Evolutionary conservation across 768 basidiomycete genomes (phyloP).

Genomic region (Hypholoma fasciculare): DNA sequence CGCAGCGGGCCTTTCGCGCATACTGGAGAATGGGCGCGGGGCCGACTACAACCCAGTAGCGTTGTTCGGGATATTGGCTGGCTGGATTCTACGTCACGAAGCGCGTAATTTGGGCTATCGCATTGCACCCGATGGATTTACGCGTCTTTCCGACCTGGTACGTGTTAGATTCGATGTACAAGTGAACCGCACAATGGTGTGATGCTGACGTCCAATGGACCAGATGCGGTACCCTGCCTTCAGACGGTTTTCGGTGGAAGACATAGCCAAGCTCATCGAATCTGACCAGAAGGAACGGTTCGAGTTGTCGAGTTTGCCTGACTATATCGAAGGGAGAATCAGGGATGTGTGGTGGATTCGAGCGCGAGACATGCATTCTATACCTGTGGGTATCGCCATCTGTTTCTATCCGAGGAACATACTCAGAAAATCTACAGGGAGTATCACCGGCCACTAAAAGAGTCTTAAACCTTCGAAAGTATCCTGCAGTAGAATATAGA

Average conservation of each 20-base stretch:
- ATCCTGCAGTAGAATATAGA: constrained; percentile 13
- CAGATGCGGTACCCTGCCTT: constrained; percentile 12
- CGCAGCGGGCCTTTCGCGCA: background rate
- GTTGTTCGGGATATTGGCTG: constrained; percentile 10
- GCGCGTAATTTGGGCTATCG: constrained; percentile 19
- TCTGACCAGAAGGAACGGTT: constrained; percentile 21
- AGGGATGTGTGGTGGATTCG: constrained; percentile 27
- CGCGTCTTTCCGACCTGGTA: constrained; percentile 71
- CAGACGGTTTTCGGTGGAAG: constrained; percentile 3
- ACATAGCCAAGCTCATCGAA: constrained; percentile 16
- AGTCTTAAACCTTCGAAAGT: constrained; percentile 16
- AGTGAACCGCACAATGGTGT: background rate
- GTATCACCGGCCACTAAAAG: constrained; percentile 15
- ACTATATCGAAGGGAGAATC: constrained; percentile 18
- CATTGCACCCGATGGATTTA: constrained; percentile 64
- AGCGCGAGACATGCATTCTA: constrained; percentile 19
- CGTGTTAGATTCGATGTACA: constrained; percentile 23
- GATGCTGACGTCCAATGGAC: background rate
- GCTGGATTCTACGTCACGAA: constrained; percentile 18
- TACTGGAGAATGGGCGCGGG: no score
- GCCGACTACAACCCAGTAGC: background rate
- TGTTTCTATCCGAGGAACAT: background rate
- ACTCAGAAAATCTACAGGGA: constrained; percentile 8
- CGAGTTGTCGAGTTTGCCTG: constrained; percentile 21
- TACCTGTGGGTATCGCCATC: constrained; percentile 16